phyloP scores from a whole-genome alignment of 2,329 filamentous ascomycete genomes.

The Macrophomina tecta region DNA sequence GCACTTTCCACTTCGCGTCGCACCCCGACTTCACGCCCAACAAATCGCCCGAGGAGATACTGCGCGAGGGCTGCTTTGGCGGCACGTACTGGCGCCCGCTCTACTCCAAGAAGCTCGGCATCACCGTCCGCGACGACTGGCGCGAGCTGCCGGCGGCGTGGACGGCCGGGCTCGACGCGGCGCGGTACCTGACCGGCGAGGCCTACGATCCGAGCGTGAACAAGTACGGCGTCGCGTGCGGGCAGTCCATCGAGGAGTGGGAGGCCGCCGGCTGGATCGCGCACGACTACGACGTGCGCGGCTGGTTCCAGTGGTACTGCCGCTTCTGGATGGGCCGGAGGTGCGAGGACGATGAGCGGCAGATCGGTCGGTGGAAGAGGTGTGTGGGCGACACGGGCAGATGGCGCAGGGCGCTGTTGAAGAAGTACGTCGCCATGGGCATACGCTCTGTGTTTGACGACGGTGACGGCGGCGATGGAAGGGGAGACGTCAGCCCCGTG shows the following conservation, averaged over 20 bases:
- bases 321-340: slow-evolving; percentile 59
- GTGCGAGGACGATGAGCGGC: slow-evolving; percentile 59
- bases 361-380: slow-evolving; percentile 59
- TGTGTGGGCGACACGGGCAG: slow-evolving; percentile 60
- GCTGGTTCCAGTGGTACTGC: slow-evolving; percentile 65
- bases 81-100: slow-evolving; percentile 60
- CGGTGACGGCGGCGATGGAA: slow-evolving; percentile 47
- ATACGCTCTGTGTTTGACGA: slow-evolving; percentile 58
- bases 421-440: slow-evolving; percentile 57
- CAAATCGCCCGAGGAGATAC: slow-evolving; percentile 59
- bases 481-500: slow-evolving; percentile 58
- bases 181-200: slow-evolving; percentile 48
- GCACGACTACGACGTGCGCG: slow-evolving; percentile 59
- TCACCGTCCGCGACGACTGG: slow-evolving; percentile 55
- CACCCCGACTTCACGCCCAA: slow-evolving; percentile 58
- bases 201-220: slow-evolving; percentile 57
- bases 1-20: slow-evolving; percentile 54
- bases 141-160: slow-evolving; percentile 53
- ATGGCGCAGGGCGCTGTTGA: slow-evolving; percentile 59
- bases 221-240: slow-evolving; percentile 60
- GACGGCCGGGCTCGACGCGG: slow-evolving; percentile 49
- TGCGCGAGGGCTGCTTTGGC: slow-evolving; percentile 60
- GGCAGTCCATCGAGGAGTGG: slow-evolving; percentile 63
- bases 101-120: slow-evolving; percentile 50
- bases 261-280: slow-evolving; percentile 62